These are phyloP conservation scores for Beauveria sp. DNA, from an alignment of 2,329 filamentous ascomycete genomes.

Conservation along the genomic window DNA sequence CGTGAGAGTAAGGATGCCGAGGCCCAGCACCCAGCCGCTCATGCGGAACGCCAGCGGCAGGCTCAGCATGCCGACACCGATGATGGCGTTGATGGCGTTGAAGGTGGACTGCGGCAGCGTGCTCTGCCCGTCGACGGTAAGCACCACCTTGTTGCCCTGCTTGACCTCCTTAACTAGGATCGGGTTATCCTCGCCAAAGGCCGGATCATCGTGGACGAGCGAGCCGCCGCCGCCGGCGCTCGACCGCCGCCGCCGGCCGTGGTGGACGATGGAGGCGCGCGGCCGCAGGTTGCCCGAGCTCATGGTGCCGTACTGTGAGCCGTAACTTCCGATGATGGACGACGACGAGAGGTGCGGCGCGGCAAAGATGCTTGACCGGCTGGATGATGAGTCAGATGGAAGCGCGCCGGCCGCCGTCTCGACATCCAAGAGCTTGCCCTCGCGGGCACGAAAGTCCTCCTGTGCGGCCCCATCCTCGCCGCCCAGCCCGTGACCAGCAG, in stretches of 20 bases:
- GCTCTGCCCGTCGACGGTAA: conserved; percentile 85
- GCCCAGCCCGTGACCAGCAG: conserved; percentile 16
- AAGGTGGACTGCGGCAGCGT: conserved; percentile 92
- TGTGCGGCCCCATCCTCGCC: conserved; percentile 8
- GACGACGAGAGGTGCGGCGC: conserved; percentile 57
- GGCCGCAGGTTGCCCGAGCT: conserved; percentile 25
- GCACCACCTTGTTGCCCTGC: conserved; percentile 76
- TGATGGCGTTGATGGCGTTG: conserved; percentile 90
- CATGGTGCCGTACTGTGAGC: conserved; percentile 49
- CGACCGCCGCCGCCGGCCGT: conserved; percentile 15
- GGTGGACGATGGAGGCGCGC: conserved; percentile 39
- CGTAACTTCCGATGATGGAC: conserved; percentile 65
- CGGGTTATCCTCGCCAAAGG: conserved; percentile 58
- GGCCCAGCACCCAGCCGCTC: conserved; percentile 79
- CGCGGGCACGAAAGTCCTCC: conserved; percentile 34
- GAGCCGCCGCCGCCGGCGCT: conserved; percentile 32
- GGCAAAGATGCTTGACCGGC: conserved; percentile 42
- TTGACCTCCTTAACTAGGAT: conserved; percentile 85
- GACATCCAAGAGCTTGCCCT: conserved; percentile 39
- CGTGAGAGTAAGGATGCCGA: conserved; percentile 64
- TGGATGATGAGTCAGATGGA: conserved; percentile 15
- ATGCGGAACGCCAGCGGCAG: conserved; percentile 82
- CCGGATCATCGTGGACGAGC: conserved; percentile 20
- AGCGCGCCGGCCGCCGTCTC: conserved; percentile 28
- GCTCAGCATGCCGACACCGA: conserved; percentile 83